Base-by-base conservation (phyloP, 139 green algal genomes). In the Coelastrella sp. region DNA sequence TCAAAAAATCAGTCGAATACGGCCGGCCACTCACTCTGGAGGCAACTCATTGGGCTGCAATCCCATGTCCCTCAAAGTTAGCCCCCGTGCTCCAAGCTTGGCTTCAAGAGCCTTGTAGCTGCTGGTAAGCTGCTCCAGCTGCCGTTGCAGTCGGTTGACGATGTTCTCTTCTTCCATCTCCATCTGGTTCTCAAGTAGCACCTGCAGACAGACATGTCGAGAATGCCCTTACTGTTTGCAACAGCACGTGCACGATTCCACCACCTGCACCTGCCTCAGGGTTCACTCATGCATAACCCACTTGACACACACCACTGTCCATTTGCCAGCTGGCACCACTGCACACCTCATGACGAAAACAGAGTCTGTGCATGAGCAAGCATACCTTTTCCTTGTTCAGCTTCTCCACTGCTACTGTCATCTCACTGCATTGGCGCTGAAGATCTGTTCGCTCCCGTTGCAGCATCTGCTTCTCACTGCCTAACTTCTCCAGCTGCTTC, bases 111-210 rank as follows among this genome's bases (percentile, higher is more conserved):
- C 48, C 21, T 85, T 75, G 69, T 96, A 91, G 74, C 83, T 89
- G 38, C 30, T 17, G 8, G 93, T 60, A 27, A 96, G 63, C 0
- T 63, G 62, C 66, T 96, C 90, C 30, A 98, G 73, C 86, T 96
- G 93, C 11, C 90, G 89, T 77, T 96, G 91, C 73, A 95, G 83
- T 7, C 90, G 60, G 89, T 96, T 95, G 15, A 93, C 92, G 5
- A 94, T 94, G 79, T 89, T 85, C 79, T 96, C 93, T 76, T 96
- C 91, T 84, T 95, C 90, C 87, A 92, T 89, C 77, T 96, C 93
- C 90, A 96, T 86, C 63, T 89, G 63, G 13, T 87, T 81, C 88
- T 94, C 90, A 60, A 95, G 84, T 64, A 89, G 88, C n/a, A 93
- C 90, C 73, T 95, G 92, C 75, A 91, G 74, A 57, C n/a, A n/a